These are phyloP conservation scores for Fusarium pseudograminearum DNA, from an alignment of 2,329 filamentous ascomycete species.

Conservation along the genomic window DNA sequence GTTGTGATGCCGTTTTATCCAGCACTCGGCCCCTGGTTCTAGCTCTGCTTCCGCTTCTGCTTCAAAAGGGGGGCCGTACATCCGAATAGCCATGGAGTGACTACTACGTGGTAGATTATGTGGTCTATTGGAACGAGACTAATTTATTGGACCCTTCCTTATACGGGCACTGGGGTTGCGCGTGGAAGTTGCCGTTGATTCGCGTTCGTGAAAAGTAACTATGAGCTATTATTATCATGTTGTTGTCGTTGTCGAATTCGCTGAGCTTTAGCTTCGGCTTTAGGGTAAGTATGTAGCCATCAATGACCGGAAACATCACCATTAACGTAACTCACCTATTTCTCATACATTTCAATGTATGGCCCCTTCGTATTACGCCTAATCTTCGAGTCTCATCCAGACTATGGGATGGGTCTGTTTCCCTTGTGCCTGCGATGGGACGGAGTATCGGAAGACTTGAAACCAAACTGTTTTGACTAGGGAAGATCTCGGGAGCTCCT, in stretches of 20 bases:
- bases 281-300: background rate
- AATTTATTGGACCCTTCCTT: background rate
- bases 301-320: background rate
- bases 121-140: background rate
- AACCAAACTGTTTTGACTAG: background rate
- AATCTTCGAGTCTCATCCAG: too few species aligned
- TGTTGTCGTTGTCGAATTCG: background rate
- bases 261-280: background rate
- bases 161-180: constrained; percentile 15
- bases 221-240: background rate
- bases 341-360: background rate
- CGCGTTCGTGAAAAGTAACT: background rate
- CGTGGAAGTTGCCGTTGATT: constrained; percentile 3
- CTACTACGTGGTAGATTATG: background rate
- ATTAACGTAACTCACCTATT: background rate
- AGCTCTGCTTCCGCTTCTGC: background rate
- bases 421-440: background rate
- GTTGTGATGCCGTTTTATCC: constrained; percentile 47
- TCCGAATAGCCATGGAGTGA: constrained; percentile 9
- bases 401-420: background rate
- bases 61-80: constrained; percentile 18
- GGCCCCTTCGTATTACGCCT: background rate
- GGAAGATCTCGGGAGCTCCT: background rate
- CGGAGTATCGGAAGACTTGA: background rate
- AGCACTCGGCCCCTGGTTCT: constrained; percentile 37